phyloP scores from a whole-genome alignment of 1,139 yeast species.

The Pichia sp. region DNA sequence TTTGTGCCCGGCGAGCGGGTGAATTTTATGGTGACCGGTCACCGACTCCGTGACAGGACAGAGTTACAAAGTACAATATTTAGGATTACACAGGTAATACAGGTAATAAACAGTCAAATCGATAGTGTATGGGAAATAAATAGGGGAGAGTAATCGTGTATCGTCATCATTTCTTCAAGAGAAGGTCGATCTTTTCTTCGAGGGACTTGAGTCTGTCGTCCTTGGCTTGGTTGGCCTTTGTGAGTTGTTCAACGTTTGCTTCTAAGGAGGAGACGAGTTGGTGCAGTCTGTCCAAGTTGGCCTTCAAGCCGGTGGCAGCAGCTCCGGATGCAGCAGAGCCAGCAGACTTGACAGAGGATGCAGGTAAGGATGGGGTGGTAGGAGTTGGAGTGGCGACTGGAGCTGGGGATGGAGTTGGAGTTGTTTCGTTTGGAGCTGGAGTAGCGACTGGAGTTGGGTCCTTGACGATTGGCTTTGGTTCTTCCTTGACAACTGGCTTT shows the following conservation, averaged over 20 bases:
- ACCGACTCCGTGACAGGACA: too few species aligned
- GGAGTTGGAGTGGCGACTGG: background rate
- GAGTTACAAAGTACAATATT: too few species aligned
- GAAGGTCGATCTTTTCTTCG: constrained; percentile 43
- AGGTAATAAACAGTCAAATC: too few species aligned
- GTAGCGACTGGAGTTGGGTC: too few species aligned
- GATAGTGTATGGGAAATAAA: too few species aligned
- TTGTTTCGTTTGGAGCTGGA: constrained; percentile 1
- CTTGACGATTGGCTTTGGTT: too few species aligned
- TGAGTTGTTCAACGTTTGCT: constrained; percentile 48
- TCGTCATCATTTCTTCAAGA: constrained; percentile 24
- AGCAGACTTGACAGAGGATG: background rate
- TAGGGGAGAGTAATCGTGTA: too few species aligned
- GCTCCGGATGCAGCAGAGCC: constrained; percentile 9
- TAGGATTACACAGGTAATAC: too few species aligned
- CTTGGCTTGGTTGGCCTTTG: constrained; percentile 55
- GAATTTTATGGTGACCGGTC: too few species aligned
- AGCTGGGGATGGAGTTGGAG: background rate
- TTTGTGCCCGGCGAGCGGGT: too few species aligned
- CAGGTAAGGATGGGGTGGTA: background rate
- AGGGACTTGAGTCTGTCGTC: constrained; percentile 53
- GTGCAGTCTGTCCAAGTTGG: constrained; percentile 65
- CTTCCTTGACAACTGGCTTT: too few species aligned
- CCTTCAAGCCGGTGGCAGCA: constrained; percentile 49
- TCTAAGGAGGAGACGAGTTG: constrained; percentile 56